These are phyloP conservation scores for Blastocystis sp. DNA, from an alignment of 352 stramenopile genomes.

Conservation along the genomic window DNA sequence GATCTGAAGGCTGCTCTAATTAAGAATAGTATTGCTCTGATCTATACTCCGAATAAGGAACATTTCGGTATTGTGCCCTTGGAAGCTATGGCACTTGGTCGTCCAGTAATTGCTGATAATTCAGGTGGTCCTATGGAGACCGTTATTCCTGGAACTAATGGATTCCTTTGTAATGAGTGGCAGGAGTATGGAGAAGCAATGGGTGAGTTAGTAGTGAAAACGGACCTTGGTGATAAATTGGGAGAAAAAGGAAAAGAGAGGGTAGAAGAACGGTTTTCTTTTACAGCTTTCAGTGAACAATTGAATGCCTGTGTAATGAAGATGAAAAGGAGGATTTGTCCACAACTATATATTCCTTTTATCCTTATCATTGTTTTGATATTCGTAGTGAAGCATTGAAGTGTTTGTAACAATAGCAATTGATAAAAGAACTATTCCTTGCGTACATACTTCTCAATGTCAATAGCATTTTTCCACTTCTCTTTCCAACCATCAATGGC, in stretches of 20 bases:
- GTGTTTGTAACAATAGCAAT: slow-evolving; percentile 22
- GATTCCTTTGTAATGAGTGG: slow-evolving; percentile 72
- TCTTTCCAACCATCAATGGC: neutral
- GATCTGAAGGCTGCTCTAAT: slow-evolving; percentile 64
- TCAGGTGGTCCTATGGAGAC: slow-evolving; percentile 91
- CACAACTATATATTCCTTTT: slow-evolving; percentile 37
- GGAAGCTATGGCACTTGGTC: slow-evolving; percentile 88
- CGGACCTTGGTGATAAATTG: slow-evolving; percentile 18
- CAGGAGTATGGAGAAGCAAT: slow-evolving; percentile 49
- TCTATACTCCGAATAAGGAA: slow-evolving; percentile 91
- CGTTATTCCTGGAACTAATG: slow-evolving; percentile 78
- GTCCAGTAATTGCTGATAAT: slow-evolving; percentile 84
- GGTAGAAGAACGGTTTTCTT: slow-evolving; percentile 27
- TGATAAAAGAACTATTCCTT: slow-evolving; percentile 58
- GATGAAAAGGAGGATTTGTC: neutral
- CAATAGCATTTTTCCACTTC: slow-evolving; percentile 27
- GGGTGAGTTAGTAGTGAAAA: slow-evolving; percentile 19
- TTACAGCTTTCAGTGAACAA: slow-evolving; percentile 45
- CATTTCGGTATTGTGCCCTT: slow-evolving; percentile 98
- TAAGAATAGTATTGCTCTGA: slow-evolving; percentile 68
- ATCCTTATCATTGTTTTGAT: neutral
- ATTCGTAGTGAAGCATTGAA: neutral
- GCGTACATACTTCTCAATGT: slow-evolving; percentile 40
- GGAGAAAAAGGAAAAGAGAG: neutral
- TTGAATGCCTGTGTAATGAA: slow-evolving; percentile 30